A percentile compares a stretch with the other conserved stretches of the same genome.
Conservation (phyloP, 1,284 basidiomycete species). For the Xerocomus nothofagi region DNA sequence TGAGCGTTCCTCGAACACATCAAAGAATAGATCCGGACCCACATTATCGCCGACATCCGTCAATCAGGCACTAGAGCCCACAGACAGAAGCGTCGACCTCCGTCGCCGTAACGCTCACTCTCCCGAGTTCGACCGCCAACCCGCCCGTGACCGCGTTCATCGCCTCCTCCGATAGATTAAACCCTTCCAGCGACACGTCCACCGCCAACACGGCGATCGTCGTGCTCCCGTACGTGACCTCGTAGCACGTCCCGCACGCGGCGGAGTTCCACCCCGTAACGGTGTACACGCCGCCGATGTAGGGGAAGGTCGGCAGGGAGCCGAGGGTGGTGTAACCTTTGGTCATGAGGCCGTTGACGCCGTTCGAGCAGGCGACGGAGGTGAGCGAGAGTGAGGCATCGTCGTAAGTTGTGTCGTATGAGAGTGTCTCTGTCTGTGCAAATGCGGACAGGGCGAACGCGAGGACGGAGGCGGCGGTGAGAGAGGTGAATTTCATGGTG, state of each 20-base stretch:
- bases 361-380: constrained; percentile 51
- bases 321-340: constrained; percentile 48
- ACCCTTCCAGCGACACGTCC: constrained; percentile 33
- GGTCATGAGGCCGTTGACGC: constrained; percentile 40
- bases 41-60: neutral
- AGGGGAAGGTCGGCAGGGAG: constrained; percentile 50
- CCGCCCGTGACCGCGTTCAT: constrained; percentile 37
- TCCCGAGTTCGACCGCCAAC: constrained; percentile 29
- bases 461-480: constrained; percentile 15
- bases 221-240: constrained; percentile 26
- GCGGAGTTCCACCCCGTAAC: constrained; percentile 36
- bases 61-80: constrained; percentile 22
- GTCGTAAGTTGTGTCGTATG: constrained; percentile 44
- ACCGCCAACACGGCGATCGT: constrained; percentile 34
- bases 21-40: neutral
- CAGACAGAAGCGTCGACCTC: constrained; percentile 29
- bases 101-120: constrained; percentile 19
- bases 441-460: constrained; percentile 17
- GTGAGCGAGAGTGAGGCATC: constrained; percentile 32
- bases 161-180: constrained; percentile 38
- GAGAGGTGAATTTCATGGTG: constrained; percentile 27
- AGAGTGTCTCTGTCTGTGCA: constrained; percentile 17
- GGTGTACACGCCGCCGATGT: constrained; percentile 47
- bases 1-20: constrained; percentile 5
- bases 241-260: constrained; percentile 38